These are phyloP conservation scores for Halophytophthora polymorphica DNA, from an alignment of 352 stramenopile species.

Conservation along the genomic window DNA sequence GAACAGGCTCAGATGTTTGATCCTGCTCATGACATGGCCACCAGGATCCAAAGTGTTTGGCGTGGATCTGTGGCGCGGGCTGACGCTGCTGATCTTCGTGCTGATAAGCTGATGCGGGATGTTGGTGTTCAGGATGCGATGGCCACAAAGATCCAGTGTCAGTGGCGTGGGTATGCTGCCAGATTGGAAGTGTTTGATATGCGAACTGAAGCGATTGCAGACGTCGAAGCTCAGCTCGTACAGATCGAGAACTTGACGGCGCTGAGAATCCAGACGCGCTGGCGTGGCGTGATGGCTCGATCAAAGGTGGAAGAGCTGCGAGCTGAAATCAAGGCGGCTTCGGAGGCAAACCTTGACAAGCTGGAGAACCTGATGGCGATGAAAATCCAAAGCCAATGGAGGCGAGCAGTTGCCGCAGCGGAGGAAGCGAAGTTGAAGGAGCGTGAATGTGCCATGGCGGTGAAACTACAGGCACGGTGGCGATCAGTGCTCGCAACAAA, in stretches of 20 bases:
- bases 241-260: constrained; percentile 30
- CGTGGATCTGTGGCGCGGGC: constrained; percentile 2
- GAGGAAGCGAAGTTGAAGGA: background rate
- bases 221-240: constrained; percentile 16
- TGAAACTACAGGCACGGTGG: constrained; percentile 28
- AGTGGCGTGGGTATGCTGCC: constrained; percentile 13
- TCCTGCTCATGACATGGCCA: background rate
- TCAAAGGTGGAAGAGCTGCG: background rate
- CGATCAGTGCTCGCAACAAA: constrained; percentile 8
- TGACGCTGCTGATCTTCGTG: constrained; percentile 3
- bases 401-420: background rate
- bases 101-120: constrained; percentile 1
- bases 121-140: constrained; percentile 10
- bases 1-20: background rate
- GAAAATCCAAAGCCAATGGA: constrained; percentile 14
- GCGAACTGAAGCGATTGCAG: constrained; percentile 14
- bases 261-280: constrained; percentile 26
- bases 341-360: background rate
- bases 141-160: constrained; percentile 2
- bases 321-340: background rate
- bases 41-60: constrained; percentile 4
- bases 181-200: constrained; percentile 1
- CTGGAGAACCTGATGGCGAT: constrained; percentile 11
- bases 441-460: constrained; percentile 19
- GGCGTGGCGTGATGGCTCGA: constrained; percentile 22